These are phyloP conservation scores for Mycena alexandri DNA, from an alignment of 768 basidiomycete genomes.

Conservation along the genomic window DNA sequence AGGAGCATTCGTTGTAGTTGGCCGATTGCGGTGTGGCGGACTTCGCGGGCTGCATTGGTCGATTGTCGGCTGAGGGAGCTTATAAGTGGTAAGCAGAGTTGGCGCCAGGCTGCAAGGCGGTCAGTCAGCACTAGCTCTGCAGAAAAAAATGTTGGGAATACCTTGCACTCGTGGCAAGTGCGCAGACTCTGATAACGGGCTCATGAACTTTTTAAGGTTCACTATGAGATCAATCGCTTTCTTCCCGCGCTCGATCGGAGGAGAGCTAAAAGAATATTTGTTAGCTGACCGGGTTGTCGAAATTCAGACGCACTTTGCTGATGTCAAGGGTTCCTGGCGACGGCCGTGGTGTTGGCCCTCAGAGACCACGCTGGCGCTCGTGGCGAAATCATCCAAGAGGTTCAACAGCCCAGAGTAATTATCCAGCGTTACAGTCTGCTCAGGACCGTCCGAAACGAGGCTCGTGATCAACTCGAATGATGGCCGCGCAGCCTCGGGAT, in stretches of 20 bases:
- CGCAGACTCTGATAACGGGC: conserved; percentile 66
- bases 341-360: conserved; percentile 70
- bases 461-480: conserved; percentile 84
- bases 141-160: conserved; percentile 39
- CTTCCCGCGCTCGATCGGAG: conserved; percentile 82
- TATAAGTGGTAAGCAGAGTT: conserved; percentile 81
- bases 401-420: conserved; percentile 86
- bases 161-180: conserved; percentile 58
- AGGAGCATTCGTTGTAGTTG: conserved; percentile 89
- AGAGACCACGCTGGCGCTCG: conserved; percentile 70
- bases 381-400: conserved; percentile 89
- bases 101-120: conserved; percentile 72
- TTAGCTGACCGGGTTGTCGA: conserved; percentile 16
- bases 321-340: conserved; percentile 61
- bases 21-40: conserved; percentile 83
- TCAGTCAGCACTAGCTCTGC: conserved; percentile 23
- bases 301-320: conserved; percentile 60
- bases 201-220: conserved; percentile 76
- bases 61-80: conserved; percentile 84
- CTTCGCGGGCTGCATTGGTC: conserved; percentile 84
- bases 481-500: conserved; percentile 88
- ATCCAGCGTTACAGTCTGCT: conserved; percentile 75
- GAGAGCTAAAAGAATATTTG: conserved; percentile 63
- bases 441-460: conserved; percentile 73
- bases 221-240: conserved; percentile 86